These are phyloP conservation scores for Asterionellopsis glacialis DNA, from an alignment of 108 stramenopile species.

Conservation along the genomic window DNA sequence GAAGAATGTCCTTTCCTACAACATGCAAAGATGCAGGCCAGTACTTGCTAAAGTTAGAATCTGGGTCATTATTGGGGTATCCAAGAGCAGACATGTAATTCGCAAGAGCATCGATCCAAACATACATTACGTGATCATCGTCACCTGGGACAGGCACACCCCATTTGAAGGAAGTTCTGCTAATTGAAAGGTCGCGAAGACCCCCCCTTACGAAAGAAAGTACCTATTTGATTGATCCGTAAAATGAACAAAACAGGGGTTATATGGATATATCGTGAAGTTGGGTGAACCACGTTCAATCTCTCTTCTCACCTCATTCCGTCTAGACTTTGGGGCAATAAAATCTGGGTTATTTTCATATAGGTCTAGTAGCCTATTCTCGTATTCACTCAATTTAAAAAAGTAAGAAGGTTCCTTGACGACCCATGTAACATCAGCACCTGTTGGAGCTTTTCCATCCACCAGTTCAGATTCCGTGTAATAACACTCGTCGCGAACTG, in stretches of 20 bases:
- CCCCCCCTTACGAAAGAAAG: conserved; percentile 84
- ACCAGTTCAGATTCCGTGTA: conserved; percentile 92
- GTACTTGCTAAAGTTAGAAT: conserved; percentile 47
- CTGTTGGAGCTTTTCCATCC: conserved; percentile 92
- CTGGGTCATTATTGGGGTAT: conserved; percentile 64
- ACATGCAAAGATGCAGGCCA: conserved; percentile 92
- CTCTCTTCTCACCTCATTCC: conserved; percentile 74
- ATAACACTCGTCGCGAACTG: conserved; percentile 95
- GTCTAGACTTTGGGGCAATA: conserved; percentile 83
- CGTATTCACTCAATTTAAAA: conserved; percentile 85
- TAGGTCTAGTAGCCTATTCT: conserved; percentile 75
- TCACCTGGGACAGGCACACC: conserved; percentile 92
- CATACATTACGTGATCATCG: conserved; percentile 93
- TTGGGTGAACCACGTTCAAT: conserved; percentile 60
- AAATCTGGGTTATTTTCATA: conserved; percentile 83
- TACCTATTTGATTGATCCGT: conserved; percentile 17
- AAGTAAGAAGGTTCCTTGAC: conserved; percentile 97
- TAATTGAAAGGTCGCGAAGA: conserved; percentile 87
- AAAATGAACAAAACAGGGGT: conserved; percentile 37
- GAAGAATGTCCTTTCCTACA: conserved; percentile 97
- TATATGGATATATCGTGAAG: conserved; percentile 61
- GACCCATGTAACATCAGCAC: conserved; percentile 90
- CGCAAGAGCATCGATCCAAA: conserved; percentile 97
- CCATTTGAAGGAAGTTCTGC: conserved; percentile 91
- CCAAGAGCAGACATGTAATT: conserved; percentile 95